phyloP scores from a whole-genome alignment of 768 basidiomycete species.

The Cytidiella melzeri region DNA sequence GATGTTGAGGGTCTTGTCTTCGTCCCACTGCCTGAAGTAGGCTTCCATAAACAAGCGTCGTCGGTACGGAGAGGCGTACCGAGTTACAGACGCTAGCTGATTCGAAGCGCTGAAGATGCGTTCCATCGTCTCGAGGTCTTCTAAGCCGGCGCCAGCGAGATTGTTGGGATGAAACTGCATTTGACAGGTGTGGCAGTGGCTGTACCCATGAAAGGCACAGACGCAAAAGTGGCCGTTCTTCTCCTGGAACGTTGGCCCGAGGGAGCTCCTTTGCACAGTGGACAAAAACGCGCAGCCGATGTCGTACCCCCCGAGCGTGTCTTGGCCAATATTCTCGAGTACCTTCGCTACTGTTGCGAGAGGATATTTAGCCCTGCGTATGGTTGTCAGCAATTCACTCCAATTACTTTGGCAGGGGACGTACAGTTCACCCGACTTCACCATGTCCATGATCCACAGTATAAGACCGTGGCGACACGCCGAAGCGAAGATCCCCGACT shows the following conservation, averaged over 20 bases:
- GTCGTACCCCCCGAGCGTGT: constrained; percentile 5
- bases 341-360: constrained; percentile 4
- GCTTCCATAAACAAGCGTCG: constrained; percentile 26
- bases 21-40: constrained; percentile 30
- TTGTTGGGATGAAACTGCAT: constrained; percentile 24
- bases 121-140: constrained; percentile 24
- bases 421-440: constrained; percentile 17
- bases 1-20: constrained; percentile 28
- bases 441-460: constrained; percentile 14
- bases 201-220: constrained; percentile 30
- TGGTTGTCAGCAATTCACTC: not conserved
- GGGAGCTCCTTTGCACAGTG: constrained; percentile 11
- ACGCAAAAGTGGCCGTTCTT: constrained; percentile 9
- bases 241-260: constrained; percentile 6
- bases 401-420: constrained; percentile 2
- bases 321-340: not conserved
- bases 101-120: constrained; percentile 16
- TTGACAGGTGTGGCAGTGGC: constrained; percentile 31
- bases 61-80: constrained; percentile 25
- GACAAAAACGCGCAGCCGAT: constrained; percentile 13
- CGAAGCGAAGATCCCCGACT: constrained; percentile 32
- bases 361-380: constrained; percentile 8
- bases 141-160: constrained; percentile 27
- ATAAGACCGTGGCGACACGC: constrained; percentile 18
- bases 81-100: constrained; percentile 19